These are phyloP conservation scores for Fusarium proliferatum DNA, from an alignment of 2,329 filamentous ascomycete genomes.

Conservation along the genomic window DNA sequence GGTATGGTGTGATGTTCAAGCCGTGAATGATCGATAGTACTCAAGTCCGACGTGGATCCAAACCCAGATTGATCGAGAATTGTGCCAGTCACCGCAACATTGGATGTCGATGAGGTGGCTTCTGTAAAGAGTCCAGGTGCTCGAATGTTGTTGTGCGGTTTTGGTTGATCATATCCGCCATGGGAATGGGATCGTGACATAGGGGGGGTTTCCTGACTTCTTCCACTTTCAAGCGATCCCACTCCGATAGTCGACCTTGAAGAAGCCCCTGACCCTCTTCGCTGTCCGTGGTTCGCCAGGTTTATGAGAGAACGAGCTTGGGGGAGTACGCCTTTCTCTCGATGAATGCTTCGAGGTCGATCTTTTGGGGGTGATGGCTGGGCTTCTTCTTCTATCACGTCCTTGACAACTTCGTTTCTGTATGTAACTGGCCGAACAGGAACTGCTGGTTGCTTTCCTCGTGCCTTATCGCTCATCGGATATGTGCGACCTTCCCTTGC, in stretches of 20 bases:
- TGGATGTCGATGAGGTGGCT: conserved; percentile 55
- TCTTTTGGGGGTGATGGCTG: conserved; percentile 8
- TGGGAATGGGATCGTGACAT: conserved; percentile 51
- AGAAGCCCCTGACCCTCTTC: conserved; percentile 38
- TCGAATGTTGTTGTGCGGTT: conserved; percentile 25
- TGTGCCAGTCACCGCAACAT: conserved; percentile 56
- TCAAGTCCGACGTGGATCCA: conserved; percentile 47
- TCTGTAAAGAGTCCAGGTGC: conserved; percentile 49
- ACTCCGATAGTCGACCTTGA: conserved; percentile 39
- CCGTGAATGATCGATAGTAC: conserved; percentile 28
- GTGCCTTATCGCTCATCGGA: conserved; percentile 58
- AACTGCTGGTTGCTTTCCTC: conserved; percentile 59
- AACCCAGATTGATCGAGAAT: conserved; percentile 56
- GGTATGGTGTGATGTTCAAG: conserved; percentile 42
- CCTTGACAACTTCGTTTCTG: conserved; percentile 18
- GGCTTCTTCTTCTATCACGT: conserved; percentile 14
- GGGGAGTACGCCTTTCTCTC: conserved; percentile 25
- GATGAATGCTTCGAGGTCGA: conserved; percentile 21
- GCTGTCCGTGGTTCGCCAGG: conserved; percentile 31
- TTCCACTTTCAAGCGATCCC: conserved; percentile 39
- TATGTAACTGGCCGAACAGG: conserved; percentile 29
- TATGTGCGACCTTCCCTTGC: conserved; percentile 4
- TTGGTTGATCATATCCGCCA: conserved; percentile 43
- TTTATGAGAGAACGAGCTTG: conserved; percentile 44
- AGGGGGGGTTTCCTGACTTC: conserved; percentile 32